Evolutionary conservation across 192 early-diverging fungal species (phyloP), one percentile per base, ranked within the genome.

Genomic region (Diversispora epigaea): DNA sequence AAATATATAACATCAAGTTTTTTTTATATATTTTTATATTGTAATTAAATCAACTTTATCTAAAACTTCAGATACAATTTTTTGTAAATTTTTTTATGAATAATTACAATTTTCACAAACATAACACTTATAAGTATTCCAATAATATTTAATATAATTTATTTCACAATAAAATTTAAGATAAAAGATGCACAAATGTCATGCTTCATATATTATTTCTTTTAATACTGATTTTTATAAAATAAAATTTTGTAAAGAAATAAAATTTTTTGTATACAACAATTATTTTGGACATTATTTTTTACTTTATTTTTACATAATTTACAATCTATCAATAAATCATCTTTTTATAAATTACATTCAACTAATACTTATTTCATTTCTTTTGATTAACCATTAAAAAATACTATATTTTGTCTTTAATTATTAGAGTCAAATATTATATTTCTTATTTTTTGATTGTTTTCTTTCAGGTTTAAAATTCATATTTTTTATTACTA

Each of bases 241-340:
- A 32, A 32, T 32, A 32, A 32, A 32, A 32, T 50, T 3, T 50
- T 3, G 49, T 50, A 3, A 15, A 12, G 15, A 39, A 58, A 66
- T n/a, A 78, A 22, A 55, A 78, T 75, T 43, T 39, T 58, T 4
- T 40, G 25, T 57, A 4, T 50, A 66, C 77, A 78, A 65, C 64
- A 75, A 39, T 50, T 15, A 7, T 21, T 14, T 57, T 14, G 9
- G 22, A 14, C n/a, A 55, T 25, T 60, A 58, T 21, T 3, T 47
- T 39, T 22, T 55, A 6, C 40, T 49, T 61, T 56, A 21, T 22
- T 7, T 58, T 58, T 58, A 19, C 39, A 60, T 60, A 62, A 61
- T 73, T 49, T 22, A 17, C 25, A 75, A 25, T 69, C 15, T 1
- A 14, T 0, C 3, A 10, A 14, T 43, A 69, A 25, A 49, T 25